Evolutionary conservation across 2,329 filamentous ascomycete genomes (phyloP).

Genomic region (Arthrobotrys megalospora): DNA sequence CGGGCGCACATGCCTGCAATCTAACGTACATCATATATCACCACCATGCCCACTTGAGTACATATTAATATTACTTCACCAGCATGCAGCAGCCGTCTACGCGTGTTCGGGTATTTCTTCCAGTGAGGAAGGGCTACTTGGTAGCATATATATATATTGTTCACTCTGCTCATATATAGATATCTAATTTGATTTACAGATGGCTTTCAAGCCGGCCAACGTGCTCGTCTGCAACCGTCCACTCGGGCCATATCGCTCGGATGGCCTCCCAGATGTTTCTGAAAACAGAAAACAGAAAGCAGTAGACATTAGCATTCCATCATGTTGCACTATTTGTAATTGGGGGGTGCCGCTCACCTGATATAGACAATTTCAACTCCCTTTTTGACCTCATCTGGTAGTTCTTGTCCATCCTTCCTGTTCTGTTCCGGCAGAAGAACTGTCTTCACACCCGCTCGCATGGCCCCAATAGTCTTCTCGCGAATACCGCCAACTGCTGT

Average conservation of each 20-base stretch:
- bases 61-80: too few relatives aligned
- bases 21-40: too few relatives aligned
- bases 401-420: constrained; percentile 89
- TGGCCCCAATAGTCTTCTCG: constrained; percentile 95
- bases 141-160: too few relatives aligned
- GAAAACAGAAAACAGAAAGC: constrained; percentile 57
- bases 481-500: constrained; percentile 96
- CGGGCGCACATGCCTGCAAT: constrained; percentile 12
- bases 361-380: constrained; percentile 92
- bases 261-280: constrained; percentile 97
- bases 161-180: too few relatives aligned
- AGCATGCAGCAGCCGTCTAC: too few relatives aligned
- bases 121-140: too few relatives aligned
- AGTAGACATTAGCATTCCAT: constrained; percentile 49
- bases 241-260: constrained; percentile 91
- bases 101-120: too few relatives aligned
- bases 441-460: constrained; percentile 93
- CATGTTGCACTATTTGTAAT: constrained; percentile 20
- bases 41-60: too few relatives aligned
- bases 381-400: constrained; percentile 89
- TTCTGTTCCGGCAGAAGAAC: constrained; percentile 91
- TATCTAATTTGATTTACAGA: constrained; percentile 39
- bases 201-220: constrained; percentile 80
- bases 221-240: constrained; percentile 79
- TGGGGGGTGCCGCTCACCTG: constrained; percentile 72